Percentiles rank a stretch among this genome's conserved stretches.
Evolutionary conservation across 108 stramenopile genomes (phyloP).

Genomic region (Parietichytrium sp.): DNA sequence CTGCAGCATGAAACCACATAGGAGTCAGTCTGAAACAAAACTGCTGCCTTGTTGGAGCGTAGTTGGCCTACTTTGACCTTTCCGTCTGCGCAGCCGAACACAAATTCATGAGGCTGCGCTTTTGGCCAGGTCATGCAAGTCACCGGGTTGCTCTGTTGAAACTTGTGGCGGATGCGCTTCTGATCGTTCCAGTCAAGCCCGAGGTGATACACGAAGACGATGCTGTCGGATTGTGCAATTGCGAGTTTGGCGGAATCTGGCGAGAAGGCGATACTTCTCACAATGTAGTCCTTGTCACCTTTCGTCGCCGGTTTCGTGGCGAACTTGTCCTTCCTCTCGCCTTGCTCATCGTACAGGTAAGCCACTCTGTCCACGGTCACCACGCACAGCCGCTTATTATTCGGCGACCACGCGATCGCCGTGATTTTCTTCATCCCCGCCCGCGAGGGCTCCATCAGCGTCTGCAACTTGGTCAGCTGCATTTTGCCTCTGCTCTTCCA

Average conservation of each 20-base stretch:
- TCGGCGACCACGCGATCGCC: slow-evolving; percentile 64
- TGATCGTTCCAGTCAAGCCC: slow-evolving; percentile 59
- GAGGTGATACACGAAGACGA: slow-evolving; percentile 72
- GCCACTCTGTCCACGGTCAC: slow-evolving; percentile 68
- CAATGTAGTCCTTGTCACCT: slow-evolving; percentile 62
- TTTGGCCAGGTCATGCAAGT: slow-evolving; percentile 64
- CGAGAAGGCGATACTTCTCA: slow-evolving; percentile 59
- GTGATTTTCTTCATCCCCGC: slow-evolving; percentile 55
- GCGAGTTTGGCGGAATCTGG: slow-evolving; percentile 65
- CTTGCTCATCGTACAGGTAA: slow-evolving; percentile 64
- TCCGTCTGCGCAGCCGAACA: slow-evolving; percentile 68
- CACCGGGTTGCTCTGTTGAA: slow-evolving; percentile 52
- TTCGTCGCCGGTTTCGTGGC: slow-evolving; percentile 70
- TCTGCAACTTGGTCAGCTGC: slow-evolving; percentile 48
- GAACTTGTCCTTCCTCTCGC: slow-evolving; percentile 65
- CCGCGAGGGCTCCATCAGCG: slow-evolving; percentile 40
- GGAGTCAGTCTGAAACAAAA: slow-evolving; percentile 53
- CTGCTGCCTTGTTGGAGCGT: slow-evolving; percentile 57
- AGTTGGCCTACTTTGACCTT: slow-evolving; percentile 65
- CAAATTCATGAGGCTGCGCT: slow-evolving; percentile 52
- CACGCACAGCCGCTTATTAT: slow-evolving; percentile 64
- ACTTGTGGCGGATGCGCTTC: slow-evolving; percentile 71
- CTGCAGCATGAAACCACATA: slow-evolving; percentile 54
- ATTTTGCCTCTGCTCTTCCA: slow-evolving; percentile 39
- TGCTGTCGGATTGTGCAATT: slow-evolving; percentile 68